These are phyloP conservation scores for Schwanniomyces vanrijiae DNA, from an alignment of 805 yeast species.

Conservation along the genomic window DNA sequence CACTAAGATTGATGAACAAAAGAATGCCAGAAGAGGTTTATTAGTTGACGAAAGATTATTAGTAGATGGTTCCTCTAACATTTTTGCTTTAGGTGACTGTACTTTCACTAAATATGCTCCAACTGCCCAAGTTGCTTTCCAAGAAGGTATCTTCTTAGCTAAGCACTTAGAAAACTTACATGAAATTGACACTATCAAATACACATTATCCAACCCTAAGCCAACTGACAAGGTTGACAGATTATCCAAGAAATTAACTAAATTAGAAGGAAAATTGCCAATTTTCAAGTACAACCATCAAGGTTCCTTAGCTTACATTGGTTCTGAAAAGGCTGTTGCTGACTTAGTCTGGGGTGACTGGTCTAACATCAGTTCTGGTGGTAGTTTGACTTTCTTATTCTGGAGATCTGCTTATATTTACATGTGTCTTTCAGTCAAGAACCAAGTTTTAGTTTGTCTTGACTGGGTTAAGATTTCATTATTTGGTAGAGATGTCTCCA, in stretches of 20 bases:
- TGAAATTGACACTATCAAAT: conserved; percentile 59
- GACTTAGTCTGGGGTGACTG: conserved; percentile 80
- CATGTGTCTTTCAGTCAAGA: conserved; percentile 88
- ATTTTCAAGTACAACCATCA: conserved; percentile 82
- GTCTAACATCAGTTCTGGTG: conserved; percentile 79
- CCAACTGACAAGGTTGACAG: conserved; percentile 44
- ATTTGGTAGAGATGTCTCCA: conserved; percentile 92
- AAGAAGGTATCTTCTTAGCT: conserved; percentile 85
- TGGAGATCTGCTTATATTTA: conserved; percentile 94
- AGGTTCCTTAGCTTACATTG: conserved; percentile 94
- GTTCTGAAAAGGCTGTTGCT: conserved; percentile 91
- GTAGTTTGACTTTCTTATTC: conserved; percentile 83
- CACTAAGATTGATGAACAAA: conserved; percentile 69
- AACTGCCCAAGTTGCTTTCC: conserved; percentile 97
- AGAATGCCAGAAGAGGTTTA: conserved; percentile 87
- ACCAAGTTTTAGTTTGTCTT: conserved; percentile 78
- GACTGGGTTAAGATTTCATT: conserved; percentile 89
- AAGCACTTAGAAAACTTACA: conserved; percentile 64
- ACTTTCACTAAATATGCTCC: conserved; percentile 90
- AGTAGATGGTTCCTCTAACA: conserved; percentile 78
- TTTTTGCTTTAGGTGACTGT: conserved; percentile 94
- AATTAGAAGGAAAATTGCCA: conserved; percentile 42
- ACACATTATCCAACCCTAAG: conserved; percentile 39
- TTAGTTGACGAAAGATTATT: conserved; percentile 79
- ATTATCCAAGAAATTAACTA: conserved; percentile 46